Percentiles rank a stretch among this genome's conserved stretches.
These are phyloP conservation scores for Penicillium lagena DNA, from an alignment of 495 filamentous ascomycete genomes.

Conservation along the genomic window DNA sequence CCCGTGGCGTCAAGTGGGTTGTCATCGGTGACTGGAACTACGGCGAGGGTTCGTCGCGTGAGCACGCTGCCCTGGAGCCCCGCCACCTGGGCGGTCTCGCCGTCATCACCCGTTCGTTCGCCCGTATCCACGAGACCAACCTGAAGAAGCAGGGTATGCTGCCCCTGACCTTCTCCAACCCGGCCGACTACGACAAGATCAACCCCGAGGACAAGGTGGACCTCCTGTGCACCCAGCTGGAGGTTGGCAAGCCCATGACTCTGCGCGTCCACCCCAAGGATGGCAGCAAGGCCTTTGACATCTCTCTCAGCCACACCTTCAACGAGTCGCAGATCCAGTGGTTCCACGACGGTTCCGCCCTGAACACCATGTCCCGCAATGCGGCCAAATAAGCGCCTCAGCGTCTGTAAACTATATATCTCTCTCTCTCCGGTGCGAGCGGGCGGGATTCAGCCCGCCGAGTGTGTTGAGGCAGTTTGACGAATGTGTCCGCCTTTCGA, in stretches of 20 bases:
- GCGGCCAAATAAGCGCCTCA: slow-evolving; percentile 21
- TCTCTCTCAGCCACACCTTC: slow-evolving; percentile 89
- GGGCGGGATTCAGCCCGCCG: too few relatives aligned
- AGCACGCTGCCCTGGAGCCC: slow-evolving; percentile 97
- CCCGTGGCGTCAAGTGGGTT: slow-evolving; percentile 91
- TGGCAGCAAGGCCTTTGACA: slow-evolving; percentile 64
- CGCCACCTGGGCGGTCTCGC: slow-evolving; percentile 95
- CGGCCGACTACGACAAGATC: slow-evolving; percentile 97
- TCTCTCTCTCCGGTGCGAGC: slow-evolving; percentile 4
- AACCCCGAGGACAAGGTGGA: slow-evolving; percentile 87
- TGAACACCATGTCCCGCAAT: slow-evolving; percentile 96
- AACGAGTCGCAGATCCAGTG: slow-evolving; percentile 95
- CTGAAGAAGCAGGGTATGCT: slow-evolving; percentile 99
- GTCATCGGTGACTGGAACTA: slow-evolving; percentile 99
- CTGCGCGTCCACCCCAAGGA: slow-evolving; percentile 86
- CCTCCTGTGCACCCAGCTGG: slow-evolving; percentile 82
- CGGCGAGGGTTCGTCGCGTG: slow-evolving; percentile 93
- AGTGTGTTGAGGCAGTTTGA: neutral
- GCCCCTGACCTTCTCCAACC: slow-evolving; percentile 88
- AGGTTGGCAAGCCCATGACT: slow-evolving; percentile 90
- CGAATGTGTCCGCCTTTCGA: slow-evolving; percentile 8
- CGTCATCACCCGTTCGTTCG: slow-evolving; percentile 93
- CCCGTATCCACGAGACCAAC: slow-evolving; percentile 99
- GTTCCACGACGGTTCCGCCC: slow-evolving; percentile 94
- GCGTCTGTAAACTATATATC: slow-evolving; percentile 29